Conservation (phyloP, 2,329 filamentous ascomycete species). For the Sporothrix humicola region DNA sequence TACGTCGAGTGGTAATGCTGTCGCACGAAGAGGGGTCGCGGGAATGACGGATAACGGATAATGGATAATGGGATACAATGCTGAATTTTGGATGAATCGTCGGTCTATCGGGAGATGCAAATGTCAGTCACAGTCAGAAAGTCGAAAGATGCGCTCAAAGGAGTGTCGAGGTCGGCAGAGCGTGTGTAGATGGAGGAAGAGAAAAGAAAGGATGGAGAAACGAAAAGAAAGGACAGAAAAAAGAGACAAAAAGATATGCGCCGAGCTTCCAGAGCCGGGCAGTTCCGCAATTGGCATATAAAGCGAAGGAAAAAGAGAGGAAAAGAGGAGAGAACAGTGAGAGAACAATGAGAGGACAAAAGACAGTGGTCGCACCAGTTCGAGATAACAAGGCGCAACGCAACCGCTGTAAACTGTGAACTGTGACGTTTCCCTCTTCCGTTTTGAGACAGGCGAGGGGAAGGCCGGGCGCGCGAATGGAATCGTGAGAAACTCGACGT, state of each 20-base stretch:
- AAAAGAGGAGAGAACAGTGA: not conserved
- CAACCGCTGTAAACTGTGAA: too few relatives aligned
- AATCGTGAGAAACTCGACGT: not conserved
- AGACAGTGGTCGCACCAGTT: not conserved
- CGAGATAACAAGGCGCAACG: not conserved
- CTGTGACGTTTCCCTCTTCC: too few relatives aligned
- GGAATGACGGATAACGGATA: not conserved
- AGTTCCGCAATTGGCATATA: not conserved
- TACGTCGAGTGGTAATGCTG: not conserved
- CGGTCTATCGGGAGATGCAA: slow-evolving; percentile 2
- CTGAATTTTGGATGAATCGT: not conserved
- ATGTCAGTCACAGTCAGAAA: not conserved
- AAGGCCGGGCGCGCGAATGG: too few relatives aligned
- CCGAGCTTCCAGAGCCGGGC: slow-evolving; percentile 2
- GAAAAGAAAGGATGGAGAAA: not conserved
- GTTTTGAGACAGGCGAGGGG: too few relatives aligned
- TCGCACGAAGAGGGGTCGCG: slow-evolving; percentile 10
- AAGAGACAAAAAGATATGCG: not conserved
- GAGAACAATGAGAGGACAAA: too few relatives aligned
- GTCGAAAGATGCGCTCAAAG: not conserved
- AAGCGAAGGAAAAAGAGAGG: not conserved
- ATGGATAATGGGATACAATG: not conserved
- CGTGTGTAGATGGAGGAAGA: not conserved
- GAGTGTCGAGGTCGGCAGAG: slow-evolving; percentile 16
- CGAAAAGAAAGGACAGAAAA: not conserved